Evolutionary conservation across 805 yeast species (phyloP), one percentile per base, ranked within the genome.

Genomic region (Spathaspora arborariae): DNA sequence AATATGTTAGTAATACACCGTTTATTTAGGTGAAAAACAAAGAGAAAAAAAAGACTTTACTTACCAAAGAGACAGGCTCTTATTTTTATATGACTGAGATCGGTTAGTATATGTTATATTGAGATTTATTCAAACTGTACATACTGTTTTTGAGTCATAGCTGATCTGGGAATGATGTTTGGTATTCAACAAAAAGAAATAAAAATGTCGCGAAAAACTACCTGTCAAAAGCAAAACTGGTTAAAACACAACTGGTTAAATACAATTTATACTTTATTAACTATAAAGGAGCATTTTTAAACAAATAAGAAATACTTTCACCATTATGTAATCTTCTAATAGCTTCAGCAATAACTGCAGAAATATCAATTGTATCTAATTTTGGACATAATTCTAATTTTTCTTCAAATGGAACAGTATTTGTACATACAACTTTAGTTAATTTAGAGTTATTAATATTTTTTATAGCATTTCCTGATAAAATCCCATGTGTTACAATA

Each of bases 271-370:
- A 24, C 27, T 26, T 41, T 26, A 19, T 40, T 18, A 13, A 34
- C 18, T 16, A 62, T 46, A 63, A 62, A n/a, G 75, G 74, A 24
- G 68, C 75, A 45, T 91, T 82, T 44, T 81, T 81, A 67, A 91
- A 88, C 56, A 91, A 72, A 63, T 89, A 91, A 2, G 96, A 87
- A 27, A 91, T 86, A 61, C 95, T 85, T 71, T 92, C 99, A 58
- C 99, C 99, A 60, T 94, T 92, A 65, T 92, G 99, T 56, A 92
- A 74, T 60, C 99, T 81, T 65, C 98, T 81, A 48, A 92, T 85
- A 26, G 96, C 92, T 67, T 94, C 99, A 7, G 97, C 98, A 49
- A 92, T 68, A 7, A 88, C 85, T 16, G 94, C 86, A 56, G 89
- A 79, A 48, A 94, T 83, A 64, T 92, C 98, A 48, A 92, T 81